Base-by-base conservation (phyloP, 805 yeast genomes). In the Candida bentonensis region DNA sequence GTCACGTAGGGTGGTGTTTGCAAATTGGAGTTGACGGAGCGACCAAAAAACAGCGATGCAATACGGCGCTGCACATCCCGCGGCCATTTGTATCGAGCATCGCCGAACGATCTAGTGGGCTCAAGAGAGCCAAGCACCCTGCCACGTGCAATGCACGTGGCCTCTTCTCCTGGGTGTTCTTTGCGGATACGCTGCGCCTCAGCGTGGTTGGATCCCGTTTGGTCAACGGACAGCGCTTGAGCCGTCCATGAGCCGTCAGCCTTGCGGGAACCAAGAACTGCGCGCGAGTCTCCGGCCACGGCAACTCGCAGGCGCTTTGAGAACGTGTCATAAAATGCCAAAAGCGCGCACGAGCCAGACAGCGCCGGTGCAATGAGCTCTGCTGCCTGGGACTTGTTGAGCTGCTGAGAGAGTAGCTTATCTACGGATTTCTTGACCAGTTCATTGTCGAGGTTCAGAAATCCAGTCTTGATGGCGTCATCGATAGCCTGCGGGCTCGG, bases 51-150 rank as follows among this genome's bases (percentile, higher is more conserved):
- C 53, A 78, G 79, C 49, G 79, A 72, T 53, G 84, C 79, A 21
- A 83, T 70, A 46, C 71, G 65, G 41, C 80, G 80, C 55, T 94
- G 96, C 46, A 85, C 72, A 21, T 79, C 76, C 28, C 69, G 68
- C 25, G 87, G 76, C 69, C 94, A 73, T 59, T 92, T 92, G 59
- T 86, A 92, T 49, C 96, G 74, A 47, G 95, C 94, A 62, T 92
- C 98, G 41, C 98, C 98, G 68, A 92, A 92, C 1, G 97, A 95
- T 55, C 98, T 72, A 0, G 95, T 77, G 13, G 98, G 98, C 62
- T 92, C 97, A 49, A 92, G 71, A 9, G 92, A 78, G 0, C 98
- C 98, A 52, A 92, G 70, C 9, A 92, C 83, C 55, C 98, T 76
- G 3, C 97, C 98, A 49, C 84, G 48, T 51, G 82, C 71, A 27